phyloP scores from a whole-genome alignment of 495 filamentous ascomycete genomes.

The Hypoxylon crocopeplum region DNA sequence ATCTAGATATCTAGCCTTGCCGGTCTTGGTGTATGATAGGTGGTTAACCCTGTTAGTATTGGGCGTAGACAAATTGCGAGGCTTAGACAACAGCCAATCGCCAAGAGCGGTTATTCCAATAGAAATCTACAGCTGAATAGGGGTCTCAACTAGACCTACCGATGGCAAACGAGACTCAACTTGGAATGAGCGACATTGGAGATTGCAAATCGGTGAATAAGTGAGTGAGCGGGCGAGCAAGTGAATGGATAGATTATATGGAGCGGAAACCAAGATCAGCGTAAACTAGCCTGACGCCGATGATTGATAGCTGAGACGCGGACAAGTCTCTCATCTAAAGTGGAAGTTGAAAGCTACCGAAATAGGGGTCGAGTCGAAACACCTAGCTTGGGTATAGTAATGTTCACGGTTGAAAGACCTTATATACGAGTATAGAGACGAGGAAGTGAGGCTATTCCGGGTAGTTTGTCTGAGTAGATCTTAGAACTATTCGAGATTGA shows the following conservation, averaged over 20 bases:
- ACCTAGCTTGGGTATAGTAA: no score
- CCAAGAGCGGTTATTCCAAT: conserved; percentile 4
- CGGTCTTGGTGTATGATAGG: conserved; percentile 22
- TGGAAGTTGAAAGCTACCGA: background rate
- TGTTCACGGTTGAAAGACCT: no score
- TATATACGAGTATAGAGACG: background rate
- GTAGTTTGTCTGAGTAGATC: background rate
- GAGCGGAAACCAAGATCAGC: conserved; percentile 24
- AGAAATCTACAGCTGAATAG: conserved; percentile 22
- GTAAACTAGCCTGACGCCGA: conserved; percentile 4
- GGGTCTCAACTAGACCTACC: conserved; percentile 10
- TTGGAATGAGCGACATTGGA: background rate
- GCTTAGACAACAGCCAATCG: conserved; percentile 22
- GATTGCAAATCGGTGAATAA: conserved; percentile 17
- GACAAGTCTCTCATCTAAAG: background rate
- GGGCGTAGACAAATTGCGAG: conserved; percentile 10
- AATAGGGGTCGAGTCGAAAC: no score
- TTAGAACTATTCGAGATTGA: conserved; percentile 2
- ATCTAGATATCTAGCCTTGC: conserved; percentile 33
- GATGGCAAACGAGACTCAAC: background rate
- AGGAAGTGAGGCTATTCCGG: conserved; percentile 22
- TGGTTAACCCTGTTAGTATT: conserved; percentile 10
- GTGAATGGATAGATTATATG: conserved; percentile 23
- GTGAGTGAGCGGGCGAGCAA: conserved; percentile 7
- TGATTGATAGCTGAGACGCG: conserved; percentile 1